A percentile compares a stretch with the other conserved stretches of the same genome.
These are phyloP conservation scores for Penicillium fuscoglaucum DNA, from an alignment of 2,329 filamentous ascomycete species.

Conservation along the genomic window DNA sequence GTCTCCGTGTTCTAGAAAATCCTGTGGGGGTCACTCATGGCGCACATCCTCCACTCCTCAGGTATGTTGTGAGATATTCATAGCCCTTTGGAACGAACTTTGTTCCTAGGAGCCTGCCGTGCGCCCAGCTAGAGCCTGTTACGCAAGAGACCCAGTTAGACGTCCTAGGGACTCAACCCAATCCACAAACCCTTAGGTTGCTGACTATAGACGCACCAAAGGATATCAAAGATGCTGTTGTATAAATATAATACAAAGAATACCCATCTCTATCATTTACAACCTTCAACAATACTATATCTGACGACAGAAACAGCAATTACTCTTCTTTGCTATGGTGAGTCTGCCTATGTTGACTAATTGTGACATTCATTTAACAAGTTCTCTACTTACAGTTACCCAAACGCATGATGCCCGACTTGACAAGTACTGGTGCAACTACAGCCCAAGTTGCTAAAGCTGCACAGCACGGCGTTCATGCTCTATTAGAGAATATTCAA, in stretches of 20 bases:
- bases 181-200: background rate
- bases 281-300: background rate
- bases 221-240: background rate
- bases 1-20: too few relatives aligned
- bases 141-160: background rate
- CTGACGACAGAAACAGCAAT: background rate
- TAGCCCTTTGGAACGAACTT: too few relatives aligned
- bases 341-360: background rate
- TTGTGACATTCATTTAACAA: background rate
- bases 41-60: too few relatives aligned
- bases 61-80: too few relatives aligned
- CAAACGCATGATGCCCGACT: background rate
- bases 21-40: too few relatives aligned
- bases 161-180: background rate
- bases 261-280: too few relatives aligned
- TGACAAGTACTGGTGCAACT: background rate
- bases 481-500: background rate
- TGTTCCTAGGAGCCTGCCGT: too few relatives aligned
- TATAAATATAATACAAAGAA: background rate
- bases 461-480: fast-evolving
- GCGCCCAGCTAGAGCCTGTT: too few relatives aligned
- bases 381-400: background rate
- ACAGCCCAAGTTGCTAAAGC: background rate
- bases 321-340: background rate
- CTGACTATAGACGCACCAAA: background rate